phyloP scores from a whole-genome alignment of 257 asterid genomes.

The Gardenia jasminoides region DNA sequence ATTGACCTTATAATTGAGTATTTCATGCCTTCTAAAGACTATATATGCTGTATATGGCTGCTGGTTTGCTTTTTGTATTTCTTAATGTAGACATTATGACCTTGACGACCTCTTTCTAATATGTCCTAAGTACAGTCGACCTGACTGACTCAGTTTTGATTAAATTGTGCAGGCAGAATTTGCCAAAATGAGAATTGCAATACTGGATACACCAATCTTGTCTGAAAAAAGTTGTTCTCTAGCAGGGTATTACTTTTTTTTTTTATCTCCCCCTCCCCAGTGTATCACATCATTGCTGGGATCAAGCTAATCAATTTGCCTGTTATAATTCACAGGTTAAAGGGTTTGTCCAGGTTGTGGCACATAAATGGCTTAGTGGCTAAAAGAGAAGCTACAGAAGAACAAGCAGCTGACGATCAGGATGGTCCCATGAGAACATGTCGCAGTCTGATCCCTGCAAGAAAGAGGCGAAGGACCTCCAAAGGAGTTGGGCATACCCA shows the following conservation, averaged over 20 bases:
- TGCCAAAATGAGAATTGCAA: slow-evolving; percentile 74
- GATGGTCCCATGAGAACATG: slow-evolving; percentile 28
- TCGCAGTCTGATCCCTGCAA: slow-evolving; percentile 28
- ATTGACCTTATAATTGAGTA: not conserved
- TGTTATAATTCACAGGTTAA: slow-evolving; percentile 37
- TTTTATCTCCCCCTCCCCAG: not conserved
- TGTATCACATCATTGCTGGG: not conserved
- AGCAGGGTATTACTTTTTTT: slow-evolving; percentile 43
- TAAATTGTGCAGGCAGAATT: slow-evolving; percentile 51
- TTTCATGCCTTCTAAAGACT: not conserved
- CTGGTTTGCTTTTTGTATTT: not conserved
- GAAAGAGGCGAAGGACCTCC: slow-evolving; percentile 34
- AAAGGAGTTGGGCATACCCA: slow-evolving; percentile 20
- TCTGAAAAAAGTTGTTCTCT: slow-evolving; percentile 59
- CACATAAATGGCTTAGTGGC: slow-evolving; percentile 47
- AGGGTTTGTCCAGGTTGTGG: slow-evolving; percentile 73
- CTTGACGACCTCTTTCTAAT: not conserved
- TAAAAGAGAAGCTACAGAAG: slow-evolving; percentile 45
- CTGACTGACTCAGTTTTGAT: not conserved
- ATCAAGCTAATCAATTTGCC: not conserved
- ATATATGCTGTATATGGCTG: not conserved
- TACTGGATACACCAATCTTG: slow-evolving; percentile 69
- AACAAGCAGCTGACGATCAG: slow-evolving; percentile 32
- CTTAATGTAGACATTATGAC: not conserved
- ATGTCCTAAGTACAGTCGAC: not conserved